Conservation (phyloP, 805 yeast genomes). For the Wickerhamiella alocasiicola region DNA sequence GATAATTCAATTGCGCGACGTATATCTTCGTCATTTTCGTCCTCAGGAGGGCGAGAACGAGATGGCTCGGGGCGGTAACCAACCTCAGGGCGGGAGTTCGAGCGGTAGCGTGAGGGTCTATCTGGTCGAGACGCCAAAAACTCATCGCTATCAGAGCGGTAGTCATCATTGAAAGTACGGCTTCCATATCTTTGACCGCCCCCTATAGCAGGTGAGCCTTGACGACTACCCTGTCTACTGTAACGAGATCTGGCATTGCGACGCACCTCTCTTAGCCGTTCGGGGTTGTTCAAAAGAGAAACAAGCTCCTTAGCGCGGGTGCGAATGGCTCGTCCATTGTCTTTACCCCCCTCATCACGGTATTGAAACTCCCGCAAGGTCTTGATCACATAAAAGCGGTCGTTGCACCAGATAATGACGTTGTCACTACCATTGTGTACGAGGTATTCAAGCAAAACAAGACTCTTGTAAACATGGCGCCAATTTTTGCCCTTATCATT, state of each 20-base stretch:
- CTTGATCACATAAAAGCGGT: slow-evolving; percentile 75
- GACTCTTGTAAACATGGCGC: slow-evolving; percentile 89
- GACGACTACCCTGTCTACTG: slow-evolving; percentile 11
- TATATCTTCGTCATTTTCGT: slow-evolving; percentile 54
- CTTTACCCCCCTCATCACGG: slow-evolving; percentile 62
- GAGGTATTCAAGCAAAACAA: slow-evolving; percentile 78
- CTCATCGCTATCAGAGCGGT: slow-evolving; percentile 5
- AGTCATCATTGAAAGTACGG: slow-evolving; percentile 10
- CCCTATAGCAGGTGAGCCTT: no score
- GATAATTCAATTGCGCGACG: slow-evolving; percentile 73
- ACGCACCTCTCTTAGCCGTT: slow-evolving; percentile 62
- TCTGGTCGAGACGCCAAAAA: not conserved
- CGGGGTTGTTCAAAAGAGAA: slow-evolving; percentile 66
- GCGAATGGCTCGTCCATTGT: slow-evolving; percentile 79
- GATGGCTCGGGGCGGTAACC: slow-evolving; percentile 11
- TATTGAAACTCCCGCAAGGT: slow-evolving; percentile 83
- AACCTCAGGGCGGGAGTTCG: not conserved
- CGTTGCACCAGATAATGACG: slow-evolving; percentile 84
- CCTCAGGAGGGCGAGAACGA: slow-evolving; percentile 10
- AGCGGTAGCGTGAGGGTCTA: not conserved
- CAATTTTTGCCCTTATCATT: slow-evolving; percentile 96
- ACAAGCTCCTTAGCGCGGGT: slow-evolving; percentile 86
- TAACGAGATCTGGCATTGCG: slow-evolving; percentile 27
- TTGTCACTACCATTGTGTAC: slow-evolving; percentile 78
- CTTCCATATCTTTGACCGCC: slow-evolving; percentile 16